Conservation (phyloP, 441 rosid genomes). For the Lepidium campestre region DNA sequence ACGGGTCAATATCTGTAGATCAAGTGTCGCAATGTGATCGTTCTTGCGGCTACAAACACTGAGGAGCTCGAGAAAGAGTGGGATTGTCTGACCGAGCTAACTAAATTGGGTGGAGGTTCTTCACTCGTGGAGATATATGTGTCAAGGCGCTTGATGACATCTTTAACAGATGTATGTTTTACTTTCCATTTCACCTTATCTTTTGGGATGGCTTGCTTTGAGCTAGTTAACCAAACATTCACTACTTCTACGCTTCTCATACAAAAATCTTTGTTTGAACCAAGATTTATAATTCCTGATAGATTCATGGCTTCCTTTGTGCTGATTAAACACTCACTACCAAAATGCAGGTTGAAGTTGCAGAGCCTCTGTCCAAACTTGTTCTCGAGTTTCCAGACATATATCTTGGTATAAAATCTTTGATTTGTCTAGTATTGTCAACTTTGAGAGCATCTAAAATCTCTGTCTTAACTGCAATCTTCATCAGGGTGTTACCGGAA, state of each 20-base stretch:
- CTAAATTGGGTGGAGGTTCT: conserved; percentile 41
- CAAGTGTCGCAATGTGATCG: conserved; percentile 70
- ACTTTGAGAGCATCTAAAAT: neutral
- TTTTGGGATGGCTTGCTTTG: neutral
- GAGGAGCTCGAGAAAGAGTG: conserved; percentile 76
- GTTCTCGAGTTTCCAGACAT: conserved; percentile 85
- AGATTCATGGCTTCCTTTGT: neutral
- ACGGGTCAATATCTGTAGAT: conserved; percentile 41
- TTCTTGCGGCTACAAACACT: conserved; percentile 66
- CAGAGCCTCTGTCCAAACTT: conserved; percentile 76
- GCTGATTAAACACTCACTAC: neutral
- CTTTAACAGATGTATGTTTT: conserved; percentile 59
- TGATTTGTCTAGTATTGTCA: neutral
- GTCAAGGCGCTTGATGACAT: conserved; percentile 46
- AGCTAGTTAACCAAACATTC: neutral
- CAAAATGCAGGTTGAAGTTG: conserved; percentile 68
- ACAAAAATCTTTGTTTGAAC: neutral
- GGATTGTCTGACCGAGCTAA: conserved; percentile 67
- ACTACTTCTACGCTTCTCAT: neutral
- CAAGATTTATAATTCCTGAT: neutral
- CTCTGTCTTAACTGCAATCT: conserved; percentile 6
- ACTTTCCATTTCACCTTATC: neutral
- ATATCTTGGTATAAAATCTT: conserved; percentile 49
- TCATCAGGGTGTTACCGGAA: conserved; percentile 63
- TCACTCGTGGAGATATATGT: conserved; percentile 46